Evolutionary conservation across 1,139 yeast species (phyloP).

Genomic region (Yamadazyma epiphylla): DNA sequence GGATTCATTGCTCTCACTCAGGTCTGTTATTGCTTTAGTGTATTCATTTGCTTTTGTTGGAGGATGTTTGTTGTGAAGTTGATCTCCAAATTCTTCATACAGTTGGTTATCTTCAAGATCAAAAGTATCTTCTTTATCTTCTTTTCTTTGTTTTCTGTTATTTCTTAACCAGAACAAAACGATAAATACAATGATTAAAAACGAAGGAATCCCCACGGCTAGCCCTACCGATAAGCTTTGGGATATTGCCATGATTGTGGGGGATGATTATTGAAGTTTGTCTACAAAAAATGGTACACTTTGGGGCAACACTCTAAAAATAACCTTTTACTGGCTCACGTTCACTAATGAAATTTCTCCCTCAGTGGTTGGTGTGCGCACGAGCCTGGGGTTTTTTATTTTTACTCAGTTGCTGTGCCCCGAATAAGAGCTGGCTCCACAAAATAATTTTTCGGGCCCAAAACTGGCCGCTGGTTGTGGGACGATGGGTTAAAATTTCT

Average conservation of each 20-base stretch:
- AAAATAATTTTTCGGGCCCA: no score
- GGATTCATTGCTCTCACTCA: not conserved
- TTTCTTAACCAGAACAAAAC: slow-evolving; percentile 26
- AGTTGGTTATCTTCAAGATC: slow-evolving; percentile 41
- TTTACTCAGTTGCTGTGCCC: no score
- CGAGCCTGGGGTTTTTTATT: no score
- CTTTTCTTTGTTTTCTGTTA: slow-evolving; percentile 28
- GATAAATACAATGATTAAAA: slow-evolving; percentile 21
- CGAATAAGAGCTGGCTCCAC: no score
- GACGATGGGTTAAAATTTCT: no score
- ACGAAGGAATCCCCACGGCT: slow-evolving; percentile 41
- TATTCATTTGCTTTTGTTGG: not conserved
- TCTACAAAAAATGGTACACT: no score
- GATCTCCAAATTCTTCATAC: slow-evolving; percentile 36
- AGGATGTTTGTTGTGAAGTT: slow-evolving; percentile 21
- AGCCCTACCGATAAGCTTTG: slow-evolving; percentile 36
- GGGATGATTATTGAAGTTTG: no score
- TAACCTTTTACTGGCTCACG: no score
- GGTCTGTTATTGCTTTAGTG: not conserved
- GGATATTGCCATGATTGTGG: slow-evolving; percentile 17
- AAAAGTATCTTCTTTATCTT: slow-evolving; percentile 25
- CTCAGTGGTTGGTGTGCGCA: no score
- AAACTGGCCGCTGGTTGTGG: no score
- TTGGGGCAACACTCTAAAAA: no score
- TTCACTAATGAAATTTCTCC: no score